A percentile compares a stretch with the other conserved stretches of the same genome.
Evolutionary conservation across 2,329 filamentous ascomycete species (phyloP).

Genomic region (Penicillium sp.): DNA sequence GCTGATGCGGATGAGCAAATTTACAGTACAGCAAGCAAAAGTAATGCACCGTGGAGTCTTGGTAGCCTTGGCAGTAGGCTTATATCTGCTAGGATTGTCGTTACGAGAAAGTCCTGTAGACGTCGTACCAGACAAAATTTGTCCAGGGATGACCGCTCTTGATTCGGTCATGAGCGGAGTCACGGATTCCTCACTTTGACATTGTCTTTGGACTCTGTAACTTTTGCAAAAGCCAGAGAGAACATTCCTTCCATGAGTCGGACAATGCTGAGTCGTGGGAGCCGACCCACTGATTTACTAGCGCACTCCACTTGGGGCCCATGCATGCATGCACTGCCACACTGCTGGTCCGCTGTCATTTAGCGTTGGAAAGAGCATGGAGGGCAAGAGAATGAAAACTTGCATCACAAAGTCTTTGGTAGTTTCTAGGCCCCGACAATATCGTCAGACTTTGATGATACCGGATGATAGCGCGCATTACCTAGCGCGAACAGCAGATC

Average conservation of each 20-base stretch:
- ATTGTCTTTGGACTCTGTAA: not conserved
- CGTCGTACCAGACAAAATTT: not conserved
- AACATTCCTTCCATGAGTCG: slow-evolving; percentile 23
- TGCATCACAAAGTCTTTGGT: not conserved
- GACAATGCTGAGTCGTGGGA: slow-evolving; percentile 22
- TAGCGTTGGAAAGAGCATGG: slow-evolving; percentile 14
- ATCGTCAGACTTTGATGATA: not conserved
- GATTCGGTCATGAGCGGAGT: not conserved
- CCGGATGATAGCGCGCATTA: not conserved
- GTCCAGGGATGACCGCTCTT: slow-evolving; percentile 2
- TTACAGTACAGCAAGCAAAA: slow-evolving; percentile 6
- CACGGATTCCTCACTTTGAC: not conserved
- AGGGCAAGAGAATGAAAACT: not conserved
- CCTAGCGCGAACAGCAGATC: not conserved
- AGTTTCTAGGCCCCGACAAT: not conserved
- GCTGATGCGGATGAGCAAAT: not conserved
- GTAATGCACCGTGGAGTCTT: slow-evolving; percentile 15
- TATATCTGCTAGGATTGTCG: slow-evolving; percentile 15
- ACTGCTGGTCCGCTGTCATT: slow-evolving; percentile 27
- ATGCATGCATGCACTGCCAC: slow-evolving; percentile 31
- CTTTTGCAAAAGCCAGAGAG: slow-evolving; percentile 17
- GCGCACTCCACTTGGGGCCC: slow-evolving; percentile 21
- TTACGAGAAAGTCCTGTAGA: not conserved
- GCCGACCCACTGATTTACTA: slow-evolving; percentile 26
- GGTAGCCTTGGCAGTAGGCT: slow-evolving; percentile 24